These are phyloP conservation scores for Carpinus viminea DNA, from an alignment of 306 rosid species.

Conservation along the genomic window DNA sequence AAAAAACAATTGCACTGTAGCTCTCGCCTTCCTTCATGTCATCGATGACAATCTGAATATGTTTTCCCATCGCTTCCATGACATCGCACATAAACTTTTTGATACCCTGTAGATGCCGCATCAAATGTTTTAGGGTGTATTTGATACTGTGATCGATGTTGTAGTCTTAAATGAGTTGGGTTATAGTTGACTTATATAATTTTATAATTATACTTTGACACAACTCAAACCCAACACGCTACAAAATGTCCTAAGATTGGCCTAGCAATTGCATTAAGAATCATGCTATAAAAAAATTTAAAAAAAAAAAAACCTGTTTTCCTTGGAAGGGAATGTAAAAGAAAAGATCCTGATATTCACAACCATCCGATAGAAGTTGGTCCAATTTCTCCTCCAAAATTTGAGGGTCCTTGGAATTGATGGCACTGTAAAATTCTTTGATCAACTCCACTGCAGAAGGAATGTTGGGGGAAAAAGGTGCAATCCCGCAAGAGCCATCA, in stretches of 20 bases:
- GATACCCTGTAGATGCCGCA: slow-evolving; percentile 22
- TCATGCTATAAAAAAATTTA: not conserved
- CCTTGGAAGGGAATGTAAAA: slow-evolving; percentile 37
- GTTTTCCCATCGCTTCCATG: slow-evolving; percentile 52
- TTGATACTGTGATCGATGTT: too few species aligned
- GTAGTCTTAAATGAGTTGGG: too few species aligned
- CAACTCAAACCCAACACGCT: too few species aligned
- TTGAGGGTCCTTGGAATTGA: slow-evolving; percentile 31
- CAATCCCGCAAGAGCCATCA: slow-evolving; percentile 40
- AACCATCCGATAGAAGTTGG: slow-evolving; percentile 35
- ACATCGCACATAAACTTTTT: slow-evolving; percentile 21
- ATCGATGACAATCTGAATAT: slow-evolving; percentile 17
- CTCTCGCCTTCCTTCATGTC: not conserved
- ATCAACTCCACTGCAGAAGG: slow-evolving; percentile 22
- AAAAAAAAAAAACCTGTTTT: slow-evolving; percentile 23
- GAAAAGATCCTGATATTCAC: slow-evolving; percentile 43
- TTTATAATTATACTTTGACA: too few species aligned
- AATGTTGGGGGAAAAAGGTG: slow-evolving; percentile 16
- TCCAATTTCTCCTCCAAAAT: slow-evolving; percentile 26
- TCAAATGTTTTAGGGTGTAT: not conserved
- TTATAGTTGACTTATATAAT: too few species aligned
- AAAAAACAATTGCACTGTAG: slow-evolving; percentile 29
- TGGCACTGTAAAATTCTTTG: slow-evolving; percentile 34
- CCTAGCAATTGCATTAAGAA: not conserved
- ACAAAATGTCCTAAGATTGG: not conserved